Evolutionary conservation across 495 filamentous ascomycete species (phyloP).

Genomic region (Talaromyces stipitatus): DNA sequence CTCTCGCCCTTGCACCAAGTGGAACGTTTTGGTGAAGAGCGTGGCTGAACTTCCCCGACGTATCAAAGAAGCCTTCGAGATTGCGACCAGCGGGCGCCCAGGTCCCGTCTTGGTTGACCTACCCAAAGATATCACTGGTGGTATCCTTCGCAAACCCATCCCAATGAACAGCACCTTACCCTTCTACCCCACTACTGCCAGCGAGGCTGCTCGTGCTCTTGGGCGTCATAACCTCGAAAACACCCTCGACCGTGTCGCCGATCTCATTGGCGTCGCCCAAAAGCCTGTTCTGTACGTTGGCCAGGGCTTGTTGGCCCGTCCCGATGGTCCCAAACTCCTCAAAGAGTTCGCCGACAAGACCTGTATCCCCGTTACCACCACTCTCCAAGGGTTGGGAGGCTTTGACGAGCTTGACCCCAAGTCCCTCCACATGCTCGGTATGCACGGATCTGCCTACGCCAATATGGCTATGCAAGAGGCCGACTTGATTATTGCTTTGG

Average conservation of each 20-base stretch:
- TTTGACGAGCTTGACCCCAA: constrained; percentile 53
- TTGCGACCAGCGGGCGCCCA: constrained; percentile 49
- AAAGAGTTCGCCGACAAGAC: constrained; percentile 51
- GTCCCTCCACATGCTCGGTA: constrained; percentile 56
- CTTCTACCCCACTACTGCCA: constrained; percentile 47
- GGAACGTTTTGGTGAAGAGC: constrained; percentile 57
- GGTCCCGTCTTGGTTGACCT: constrained; percentile 57
- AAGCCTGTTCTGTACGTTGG: constrained; percentile 56
- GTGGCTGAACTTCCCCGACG: constrained; percentile 49
- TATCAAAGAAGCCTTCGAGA: constrained; percentile 58
- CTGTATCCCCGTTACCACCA: constrained; percentile 54
- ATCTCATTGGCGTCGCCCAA: constrained; percentile 52
- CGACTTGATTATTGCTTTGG: constrained; percentile 55
- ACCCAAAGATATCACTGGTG: constrained; percentile 52
- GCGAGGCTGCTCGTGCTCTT: constrained; percentile 41
- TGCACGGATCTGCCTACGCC: constrained; percentile 56
- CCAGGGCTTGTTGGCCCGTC: constrained; percentile 44
- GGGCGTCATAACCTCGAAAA: constrained; percentile 37
- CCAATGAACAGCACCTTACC: constrained; percentile 49
- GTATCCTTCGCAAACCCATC: constrained; percentile 42
- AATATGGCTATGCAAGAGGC: constrained; percentile 60
- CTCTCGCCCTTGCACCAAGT: constrained; percentile 56
- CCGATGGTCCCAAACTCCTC: constrained; percentile 44
- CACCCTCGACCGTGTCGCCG: constrained; percentile 43
- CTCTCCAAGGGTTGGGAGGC: constrained; percentile 57